Base-by-base conservation (phyloP, 495 filamentous ascomycete genomes). In the Tuber brumale region DNA sequence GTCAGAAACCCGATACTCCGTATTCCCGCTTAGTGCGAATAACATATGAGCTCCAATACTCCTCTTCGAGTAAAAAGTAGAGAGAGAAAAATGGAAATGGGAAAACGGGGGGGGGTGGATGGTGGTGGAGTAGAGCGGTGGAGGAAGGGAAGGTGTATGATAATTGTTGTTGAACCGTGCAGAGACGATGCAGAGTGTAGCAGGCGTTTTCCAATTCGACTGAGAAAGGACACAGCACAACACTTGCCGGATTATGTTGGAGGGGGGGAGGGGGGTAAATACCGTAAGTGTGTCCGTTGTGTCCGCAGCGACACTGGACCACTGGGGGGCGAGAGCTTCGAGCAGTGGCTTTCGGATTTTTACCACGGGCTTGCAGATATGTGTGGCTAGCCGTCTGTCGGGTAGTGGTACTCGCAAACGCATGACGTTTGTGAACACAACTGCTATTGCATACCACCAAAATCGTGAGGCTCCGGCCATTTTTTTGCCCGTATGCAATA, bases 371-470 rank as follows among this genome's bases (percentile, higher is more conserved):
- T 70, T 79, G 77, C 70, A 79, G 77, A 72, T 69, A 72, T 70
- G 73, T 78, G 74, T 80, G 73, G 77, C 73, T 80, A 80, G 72
- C 76, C 74, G 76, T 72, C 70, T 79, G 73, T 79, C 78, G 78
- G 78, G 42, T 80, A 79, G 73, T 73, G 72, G 77, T n/a, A n/a
- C n/a, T n/a, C n/a, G n/a, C n/a, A n/a, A n/a, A n/a, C n/a, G n/a
- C n/a, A n/a, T n/a, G n/a, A n/a, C n/a, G n/a, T n/a, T n/a, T n/a
- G n/a, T n/a, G n/a, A n/a, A n/a, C n/a, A n/a, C n/a, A n/a, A n/a
- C n/a, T n/a, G n/a, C n/a, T n/a, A n/a, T n/a, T n/a, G n/a, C n/a
- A n/a, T n/a, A n/a, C n/a, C n/a, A n/a, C n/a, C n/a, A n/a, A n/a
- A n/a, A n/a, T n/a, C n/a, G n/a, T n/a, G n/a, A n/a, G n/a, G n/a